Evolutionary conservation across 306 rosid genomes (phyloP).

Genomic region (Luffa acutangula): DNA sequence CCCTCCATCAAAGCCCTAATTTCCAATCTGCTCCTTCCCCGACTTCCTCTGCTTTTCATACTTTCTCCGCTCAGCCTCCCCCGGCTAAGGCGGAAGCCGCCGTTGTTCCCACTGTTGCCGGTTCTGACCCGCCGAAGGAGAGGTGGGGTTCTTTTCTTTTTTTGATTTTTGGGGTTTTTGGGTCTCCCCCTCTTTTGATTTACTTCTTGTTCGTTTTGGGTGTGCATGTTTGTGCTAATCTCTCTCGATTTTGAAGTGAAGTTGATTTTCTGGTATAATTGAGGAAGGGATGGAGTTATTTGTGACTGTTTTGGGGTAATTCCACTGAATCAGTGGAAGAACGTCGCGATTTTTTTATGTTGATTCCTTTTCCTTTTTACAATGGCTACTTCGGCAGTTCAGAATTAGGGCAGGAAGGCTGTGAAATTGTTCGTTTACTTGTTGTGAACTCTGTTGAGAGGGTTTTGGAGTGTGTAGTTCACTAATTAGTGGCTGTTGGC

Average conservation of each 20-base stretch:
- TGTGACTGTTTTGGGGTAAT: not conserved
- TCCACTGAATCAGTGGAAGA: not conserved
- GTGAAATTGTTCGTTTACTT: not conserved
- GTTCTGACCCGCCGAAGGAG: slow-evolving; percentile 39
- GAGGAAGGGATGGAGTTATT: not conserved
- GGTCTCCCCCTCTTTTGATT: not conserved
- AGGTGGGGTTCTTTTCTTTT: slow-evolving; percentile 21
- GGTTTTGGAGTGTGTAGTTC: not conserved
- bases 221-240: not conserved
- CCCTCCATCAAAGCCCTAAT: slow-evolving; percentile 57
- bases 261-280: not conserved
- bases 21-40: slow-evolving; percentile 24
- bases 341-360: not conserved
- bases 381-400: not conserved
- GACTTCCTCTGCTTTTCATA: slow-evolving; percentile 31
- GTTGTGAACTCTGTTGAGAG: not conserved
- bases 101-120: slow-evolving; percentile 11
- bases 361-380: not conserved
- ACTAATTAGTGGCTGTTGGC: not conserved
- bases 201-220: not conserved
- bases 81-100: slow-evolving; percentile 19
- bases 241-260: not conserved
- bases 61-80: slow-evolving; percentile 19
- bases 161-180: not conserved
- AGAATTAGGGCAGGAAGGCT: not conserved